Evolutionary conservation across 345 rosid genomes (phyloP).

Genomic region (Raphanus raphanistrum): DNA sequence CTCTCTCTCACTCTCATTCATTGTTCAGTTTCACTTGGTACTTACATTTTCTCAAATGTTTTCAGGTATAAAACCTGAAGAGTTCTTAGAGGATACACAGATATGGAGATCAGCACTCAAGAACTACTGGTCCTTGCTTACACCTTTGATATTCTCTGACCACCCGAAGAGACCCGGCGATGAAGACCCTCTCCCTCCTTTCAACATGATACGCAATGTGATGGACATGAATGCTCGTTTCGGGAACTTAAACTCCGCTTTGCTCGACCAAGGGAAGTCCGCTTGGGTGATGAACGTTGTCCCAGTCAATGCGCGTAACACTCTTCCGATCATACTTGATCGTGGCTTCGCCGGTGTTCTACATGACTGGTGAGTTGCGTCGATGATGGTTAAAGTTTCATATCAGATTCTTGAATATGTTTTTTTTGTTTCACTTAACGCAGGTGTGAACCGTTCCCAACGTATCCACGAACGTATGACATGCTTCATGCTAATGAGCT

Average conservation of each 20-base stretch:
- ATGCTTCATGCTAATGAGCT: constrained; percentile 92
- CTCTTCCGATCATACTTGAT: constrained; percentile 86
- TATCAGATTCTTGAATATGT: neutral
- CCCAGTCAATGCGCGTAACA: constrained; percentile 68
- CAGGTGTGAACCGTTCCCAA: constrained; percentile 91
- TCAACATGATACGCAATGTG: constrained; percentile 94
- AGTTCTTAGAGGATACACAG: constrained; percentile 67
- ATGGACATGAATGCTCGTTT: constrained; percentile 98
- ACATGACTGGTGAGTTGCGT: constrained; percentile 93
- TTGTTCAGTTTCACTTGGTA: neutral
- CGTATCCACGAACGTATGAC: constrained; percentile 95
- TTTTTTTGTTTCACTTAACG: neutral
- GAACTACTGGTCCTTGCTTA: constrained; percentile 94
- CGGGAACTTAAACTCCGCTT: constrained; percentile 81
- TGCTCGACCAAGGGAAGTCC: constrained; percentile 68
- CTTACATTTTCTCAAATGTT: neutral
- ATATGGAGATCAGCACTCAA: constrained; percentile 71
- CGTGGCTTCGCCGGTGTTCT: constrained; percentile 89
- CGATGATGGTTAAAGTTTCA: neutral
- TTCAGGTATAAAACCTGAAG: constrained; percentile 60
- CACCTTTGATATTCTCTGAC: constrained; percentile 96
- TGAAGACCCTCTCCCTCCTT: constrained; percentile 99
- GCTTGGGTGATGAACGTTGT: constrained; percentile 98
- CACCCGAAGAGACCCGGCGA: constrained; percentile 99
- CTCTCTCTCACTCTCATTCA: neutral